Base-by-base conservation (phyloP, 345 rosid species). In the Gynandropsis gynandra region DNA sequence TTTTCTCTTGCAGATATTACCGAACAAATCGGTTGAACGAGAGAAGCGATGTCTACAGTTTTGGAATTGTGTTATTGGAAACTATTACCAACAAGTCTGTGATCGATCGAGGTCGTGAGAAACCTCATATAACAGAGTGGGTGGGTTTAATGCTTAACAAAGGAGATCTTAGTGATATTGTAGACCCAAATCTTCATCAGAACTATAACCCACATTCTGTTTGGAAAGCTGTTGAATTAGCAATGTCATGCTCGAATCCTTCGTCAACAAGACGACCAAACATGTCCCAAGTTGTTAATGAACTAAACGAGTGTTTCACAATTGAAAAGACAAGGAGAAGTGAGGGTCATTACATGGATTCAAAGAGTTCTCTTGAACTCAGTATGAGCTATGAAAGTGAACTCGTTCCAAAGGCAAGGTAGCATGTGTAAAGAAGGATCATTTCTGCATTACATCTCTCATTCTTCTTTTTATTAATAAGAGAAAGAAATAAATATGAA, bases 1-100 rank as follows among this genome's bases (percentile, higher is more conserved):
- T 20, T 32, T 16, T 47, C 0, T 58, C 32, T 29, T 58, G 64
- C 52, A 74, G 79, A 61, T 69, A 71, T 27, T 60, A 62, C 2
- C 15, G 34, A 9, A 59, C 59, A 9, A 55, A 65, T 21, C 53
- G 65, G 68, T 19, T 74, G 8, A 74, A 48, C 0, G 69, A 66
- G 50, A 74, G 76, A 47, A 79, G 79, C 29, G 78, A 79, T 41
- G 77, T 76, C 1, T 72, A 61, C 44, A 79, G 81, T 32, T 76
- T 74, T 12, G 82, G 80, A 9, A 44, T 76, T 5, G 39, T 72
- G 10, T 66, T 80, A 7, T 34, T 80, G 4, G 73, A 72, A 52
- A 37, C 67, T 1, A 72, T 80, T 34, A 76, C 80, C 18, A 66
- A 70, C 35, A 67, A 18, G 11, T 54, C 61, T 1, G 74, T 42